Evolutionary conservation across 306 rosid genomes (phyloP).

Genomic region (Malus asiatica): DNA sequence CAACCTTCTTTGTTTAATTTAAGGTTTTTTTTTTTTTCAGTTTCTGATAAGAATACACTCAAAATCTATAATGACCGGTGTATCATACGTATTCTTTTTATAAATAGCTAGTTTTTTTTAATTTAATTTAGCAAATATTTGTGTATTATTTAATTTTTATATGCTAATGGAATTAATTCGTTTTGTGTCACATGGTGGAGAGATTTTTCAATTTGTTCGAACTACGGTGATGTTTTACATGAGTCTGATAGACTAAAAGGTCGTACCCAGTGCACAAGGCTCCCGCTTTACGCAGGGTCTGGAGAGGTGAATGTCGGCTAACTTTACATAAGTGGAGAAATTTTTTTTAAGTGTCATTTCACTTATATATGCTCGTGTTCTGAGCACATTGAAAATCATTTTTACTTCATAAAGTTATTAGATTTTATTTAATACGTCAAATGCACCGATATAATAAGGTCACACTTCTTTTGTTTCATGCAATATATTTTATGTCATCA

Average conservation of each 20-base stretch:
- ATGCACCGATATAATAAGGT: background rate
- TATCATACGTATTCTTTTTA: background rate
- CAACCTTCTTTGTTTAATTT: background rate
- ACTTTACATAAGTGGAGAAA: too few relatives aligned
- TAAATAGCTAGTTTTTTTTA: too few relatives aligned
- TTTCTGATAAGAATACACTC: background rate
- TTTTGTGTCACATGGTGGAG: background rate
- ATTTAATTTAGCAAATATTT: background rate
- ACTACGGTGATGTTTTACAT: too few relatives aligned
- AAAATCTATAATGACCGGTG: too few relatives aligned
- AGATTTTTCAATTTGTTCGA: too few relatives aligned
- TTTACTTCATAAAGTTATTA: too few relatives aligned
- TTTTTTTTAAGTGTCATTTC: too few relatives aligned
- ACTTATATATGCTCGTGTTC: too few relatives aligned
- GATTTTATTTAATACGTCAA: background rate
- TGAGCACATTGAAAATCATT: rapidly evolving
- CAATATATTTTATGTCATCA: background rate
- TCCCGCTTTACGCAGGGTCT: too few relatives aligned
- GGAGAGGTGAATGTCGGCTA: too few relatives aligned
- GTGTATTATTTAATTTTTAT: background rate
- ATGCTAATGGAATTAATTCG: background rate
- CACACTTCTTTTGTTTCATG: background rate
- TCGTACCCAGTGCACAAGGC: too few relatives aligned
- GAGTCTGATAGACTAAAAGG: too few relatives aligned
- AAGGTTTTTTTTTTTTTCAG: background rate